These are phyloP conservation scores for Neofusicoccum parvum DNA, from an alignment of 2,329 filamentous ascomycete genomes.

Conservation along the genomic window DNA sequence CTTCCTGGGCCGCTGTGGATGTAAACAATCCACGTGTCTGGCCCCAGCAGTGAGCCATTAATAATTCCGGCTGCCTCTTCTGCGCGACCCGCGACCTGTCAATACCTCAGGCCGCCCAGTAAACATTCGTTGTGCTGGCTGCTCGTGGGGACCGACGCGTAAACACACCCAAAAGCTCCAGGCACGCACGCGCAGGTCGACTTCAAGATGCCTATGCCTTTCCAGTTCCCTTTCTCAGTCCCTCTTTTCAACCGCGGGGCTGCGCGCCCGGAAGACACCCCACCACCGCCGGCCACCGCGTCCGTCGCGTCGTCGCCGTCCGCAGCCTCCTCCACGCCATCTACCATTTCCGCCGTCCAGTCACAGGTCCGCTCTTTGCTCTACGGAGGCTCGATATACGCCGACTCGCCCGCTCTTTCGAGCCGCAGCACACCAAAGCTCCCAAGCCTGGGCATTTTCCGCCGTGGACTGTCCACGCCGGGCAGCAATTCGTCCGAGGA, in stretches of 20 bases:
- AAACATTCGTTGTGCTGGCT: not conserved
- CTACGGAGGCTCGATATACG: constrained; percentile 1
- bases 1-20: constrained; percentile 24
- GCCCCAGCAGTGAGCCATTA: constrained; percentile 9
- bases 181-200: not conserved
- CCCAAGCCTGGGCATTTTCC: not conserved
- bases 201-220: constrained; percentile 7
- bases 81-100: not conserved
- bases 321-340: not conserved
- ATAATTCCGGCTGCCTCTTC: constrained; percentile 6
- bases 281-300: not conserved
- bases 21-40: constrained; percentile 30
- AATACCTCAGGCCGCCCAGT: constrained; percentile 1
- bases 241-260: constrained; percentile 3
- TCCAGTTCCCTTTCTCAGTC: not conserved
- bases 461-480: not conserved
- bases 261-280: constrained; percentile 1
- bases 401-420: constrained; percentile 1
- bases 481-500: not conserved
- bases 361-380: constrained; percentile 13
- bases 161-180: constrained; percentile 2
- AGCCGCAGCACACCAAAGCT: constrained; percentile 7
- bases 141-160: constrained; percentile 18
- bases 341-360: constrained; percentile 3
- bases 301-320: not conserved